Conservation (phyloP, 345 rosid species). For the Laguncularia racemosa region DNA sequence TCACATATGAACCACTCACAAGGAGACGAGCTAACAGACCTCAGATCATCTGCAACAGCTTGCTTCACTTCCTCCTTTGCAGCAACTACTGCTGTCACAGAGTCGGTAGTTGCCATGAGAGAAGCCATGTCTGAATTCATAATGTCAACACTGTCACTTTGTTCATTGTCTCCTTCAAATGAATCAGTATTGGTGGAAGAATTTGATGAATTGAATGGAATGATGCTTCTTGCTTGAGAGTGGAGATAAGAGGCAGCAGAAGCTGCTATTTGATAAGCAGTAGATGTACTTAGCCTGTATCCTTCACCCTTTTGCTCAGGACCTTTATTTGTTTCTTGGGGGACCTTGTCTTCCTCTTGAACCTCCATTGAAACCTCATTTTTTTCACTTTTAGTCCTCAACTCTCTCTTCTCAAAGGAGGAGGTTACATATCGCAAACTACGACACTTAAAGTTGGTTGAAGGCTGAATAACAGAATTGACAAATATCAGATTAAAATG, state of each 20-base stretch:
- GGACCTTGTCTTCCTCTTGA: slow-evolving; percentile 24
- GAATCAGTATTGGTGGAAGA: slow-evolving; percentile 16
- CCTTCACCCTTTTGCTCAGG: slow-evolving; percentile 30
- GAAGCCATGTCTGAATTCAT: slow-evolving; percentile 50
- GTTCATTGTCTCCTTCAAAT: slow-evolving; percentile 10
- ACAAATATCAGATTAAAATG: slow-evolving; percentile 1
- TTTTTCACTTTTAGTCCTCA: slow-evolving; percentile 34
- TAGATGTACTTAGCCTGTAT: slow-evolving; percentile 40
- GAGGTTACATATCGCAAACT: slow-evolving; percentile 69
- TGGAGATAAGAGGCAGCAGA: slow-evolving; percentile 85
- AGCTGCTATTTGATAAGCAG: slow-evolving; percentile 76
- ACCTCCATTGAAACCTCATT: slow-evolving; percentile 26
- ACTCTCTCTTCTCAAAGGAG: slow-evolving; percentile 58
- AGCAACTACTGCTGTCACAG: slow-evolving; percentile 94
- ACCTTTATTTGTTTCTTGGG: slow-evolving; percentile 17
- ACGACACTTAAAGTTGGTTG: slow-evolving; percentile 44
- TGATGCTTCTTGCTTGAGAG: slow-evolving; percentile 50
- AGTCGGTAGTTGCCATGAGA: slow-evolving; percentile 83
- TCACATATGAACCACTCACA: slow-evolving; percentile 96
- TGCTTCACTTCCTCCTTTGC: slow-evolving; percentile 94
- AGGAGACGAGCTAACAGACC: slow-evolving; percentile 65
- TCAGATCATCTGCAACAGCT: slow-evolving; percentile 90
- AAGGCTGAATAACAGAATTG: slow-evolving; percentile 38
- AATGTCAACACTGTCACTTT: slow-evolving; percentile 15
- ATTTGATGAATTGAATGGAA: slow-evolving; percentile 47